These are phyloP conservation scores for Eruca vesicaria DNA, from an alignment of 441 rosid genomes.

Conservation along the genomic window DNA sequence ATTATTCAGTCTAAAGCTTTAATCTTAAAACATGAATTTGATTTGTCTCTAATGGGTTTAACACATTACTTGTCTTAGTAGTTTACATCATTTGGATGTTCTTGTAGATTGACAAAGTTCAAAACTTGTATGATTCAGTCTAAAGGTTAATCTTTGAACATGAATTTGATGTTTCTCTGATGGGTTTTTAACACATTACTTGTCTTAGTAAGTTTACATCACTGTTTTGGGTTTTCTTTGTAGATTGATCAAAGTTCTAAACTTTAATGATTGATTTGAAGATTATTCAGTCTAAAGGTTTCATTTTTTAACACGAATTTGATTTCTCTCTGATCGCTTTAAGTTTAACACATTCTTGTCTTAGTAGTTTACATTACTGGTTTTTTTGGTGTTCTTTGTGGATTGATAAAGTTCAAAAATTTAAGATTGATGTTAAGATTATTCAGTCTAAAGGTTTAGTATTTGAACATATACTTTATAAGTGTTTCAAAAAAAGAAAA, in stretches of 20 bases:
- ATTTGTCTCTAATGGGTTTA: not conserved
- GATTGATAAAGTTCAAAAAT: not conserved
- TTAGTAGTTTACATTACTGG: too few species aligned
- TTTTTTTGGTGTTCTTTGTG: too few species aligned
- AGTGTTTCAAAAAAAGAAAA: too few species aligned
- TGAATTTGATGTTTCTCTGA: not conserved
- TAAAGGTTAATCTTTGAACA: not conserved
- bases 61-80: not conserved
- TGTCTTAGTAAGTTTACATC: not conserved
- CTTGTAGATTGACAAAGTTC: constrained; percentile 67
- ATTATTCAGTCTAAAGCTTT: not conserved
- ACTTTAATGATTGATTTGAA: not conserved
- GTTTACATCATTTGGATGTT: too few species aligned
- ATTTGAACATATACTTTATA: not conserved
- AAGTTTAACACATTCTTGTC: not conserved
- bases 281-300: not conserved
- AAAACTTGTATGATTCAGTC: not conserved
- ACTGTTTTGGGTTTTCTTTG: not conserved
- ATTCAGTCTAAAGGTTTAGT: not conserved
- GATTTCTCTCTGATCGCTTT: not conserved
- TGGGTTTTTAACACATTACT: not conserved
- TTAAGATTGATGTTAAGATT: not conserved
- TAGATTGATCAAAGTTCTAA: constrained; percentile 66
- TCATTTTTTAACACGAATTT: not conserved
- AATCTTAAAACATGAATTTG: not conserved